These are phyloP conservation scores for Pythium phragmitis DNA, from an alignment of 352 stramenopile species.

Conservation along the genomic window DNA sequence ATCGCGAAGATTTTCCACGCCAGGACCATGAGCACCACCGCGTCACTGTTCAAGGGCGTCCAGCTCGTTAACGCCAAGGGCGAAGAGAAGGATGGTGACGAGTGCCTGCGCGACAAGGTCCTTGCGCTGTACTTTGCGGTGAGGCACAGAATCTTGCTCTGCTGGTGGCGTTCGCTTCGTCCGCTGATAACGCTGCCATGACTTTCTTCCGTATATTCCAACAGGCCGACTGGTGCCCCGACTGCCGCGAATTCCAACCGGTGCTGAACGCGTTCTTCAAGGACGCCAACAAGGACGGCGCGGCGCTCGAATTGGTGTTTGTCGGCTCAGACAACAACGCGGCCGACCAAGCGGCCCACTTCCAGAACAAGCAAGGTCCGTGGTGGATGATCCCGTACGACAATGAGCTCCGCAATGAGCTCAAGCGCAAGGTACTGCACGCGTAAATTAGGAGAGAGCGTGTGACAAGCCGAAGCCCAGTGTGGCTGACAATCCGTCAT, in stretches of 20 bases:
- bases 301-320: slow-evolving; percentile 73
- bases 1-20: background rate
- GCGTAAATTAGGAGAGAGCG: background rate
- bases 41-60: slow-evolving; percentile 43
- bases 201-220: slow-evolving; percentile 6
- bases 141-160: background rate
- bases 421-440: slow-evolving; percentile 70
- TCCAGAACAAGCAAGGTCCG: slow-evolving; percentile 65
- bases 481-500: background rate
- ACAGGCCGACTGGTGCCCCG: slow-evolving; percentile 80
- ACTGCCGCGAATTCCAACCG: slow-evolving; percentile 81
- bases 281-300: slow-evolving; percentile 36
- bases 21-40: slow-evolving; percentile 37
- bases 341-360: slow-evolving; percentile 57
- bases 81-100: slow-evolving; percentile 44
- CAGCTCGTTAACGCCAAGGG: slow-evolving; percentile 58
- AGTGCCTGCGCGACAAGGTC: slow-evolving; percentile 45
- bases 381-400: slow-evolving; percentile 83
- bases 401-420: slow-evolving; percentile 49
- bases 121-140: slow-evolving; percentile 82
- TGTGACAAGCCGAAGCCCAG: background rate
- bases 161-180: background rate
- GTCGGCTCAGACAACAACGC: slow-evolving; percentile 67
- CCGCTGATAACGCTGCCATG: background rate
- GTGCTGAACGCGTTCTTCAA: slow-evolving; percentile 74